Evolutionary conservation across 1,284 basidiomycete species (phyloP), one percentile per base, ranked within the genome.

Genomic region (Leccinum cinnamomeum): DNA sequence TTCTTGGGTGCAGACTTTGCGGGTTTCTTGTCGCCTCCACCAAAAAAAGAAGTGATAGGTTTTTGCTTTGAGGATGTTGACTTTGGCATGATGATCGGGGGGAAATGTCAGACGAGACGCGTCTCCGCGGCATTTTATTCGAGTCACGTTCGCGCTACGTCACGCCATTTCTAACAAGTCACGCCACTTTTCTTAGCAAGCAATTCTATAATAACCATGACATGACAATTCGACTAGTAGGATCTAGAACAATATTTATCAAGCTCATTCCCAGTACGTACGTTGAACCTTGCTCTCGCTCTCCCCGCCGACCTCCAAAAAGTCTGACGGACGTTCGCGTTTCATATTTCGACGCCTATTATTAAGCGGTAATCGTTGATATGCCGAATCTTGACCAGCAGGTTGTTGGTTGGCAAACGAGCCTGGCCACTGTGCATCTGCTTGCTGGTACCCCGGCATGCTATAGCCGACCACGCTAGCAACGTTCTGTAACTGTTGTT

Each of bases 261-360:
- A 1, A 50, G 12, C 3, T 58, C 41, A 51, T 77, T 92, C 91
- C 90, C 89, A 92, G 69, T 88, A 92, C 68, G 35, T 37, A 37
- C 89, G 79, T 46, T 86, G 79, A 54, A 85, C 77, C 76, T 92
- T 91, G 65, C 72, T 78, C 41, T 88, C 86, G 54, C 76, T 78
- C 63, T 89, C 85, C 53, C 77, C 79, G 0, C 85, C 85, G 10
- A 92, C 82, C 70, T 93, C 91, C 69, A 92, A 75, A 71, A 93
- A 93, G 75, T 94, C 91, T 10, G 88, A 88, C 2, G 91, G 91
- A 50, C 91, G 79, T 44, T 93, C 91, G 6, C 92, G 82, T 76
- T 94, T 93, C 67, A 90, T 70, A 65, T 84, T 86, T 70, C 89
- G 79, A 61, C 91, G 81, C 63, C 91, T 79, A 68, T 90, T 91